Evolutionary conservation across 768 basidiomycete species (phyloP), one percentile per base, ranked within the genome.

Genomic region (Termitomyces bulborhizus): DNA sequence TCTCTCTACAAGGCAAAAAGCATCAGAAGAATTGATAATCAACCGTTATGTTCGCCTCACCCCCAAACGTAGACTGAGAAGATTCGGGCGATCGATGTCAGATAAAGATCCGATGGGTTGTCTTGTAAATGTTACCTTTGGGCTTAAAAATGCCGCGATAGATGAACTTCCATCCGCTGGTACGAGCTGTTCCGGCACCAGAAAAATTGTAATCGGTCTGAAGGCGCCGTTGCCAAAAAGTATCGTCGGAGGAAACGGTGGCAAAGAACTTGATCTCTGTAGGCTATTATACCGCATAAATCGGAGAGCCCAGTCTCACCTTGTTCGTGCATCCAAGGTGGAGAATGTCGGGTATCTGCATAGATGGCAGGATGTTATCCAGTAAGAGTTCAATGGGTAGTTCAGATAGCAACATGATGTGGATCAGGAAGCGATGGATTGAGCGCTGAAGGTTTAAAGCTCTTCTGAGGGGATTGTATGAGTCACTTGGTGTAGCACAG

Each of bases 371-470:
- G 4, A 95, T 57, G 59, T 87, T 79, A 66, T 94, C 91, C 24
- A 90, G 69, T 31, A 93, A 66, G n/a, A 93, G 72, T 67, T 95
- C 92, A 26, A 86, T 66, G 3, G 93, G 92, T 15, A 93, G 62
- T 53, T 83, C 76, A 21, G 74, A 60, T 27, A 88, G 61, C 31
- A 57, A 50, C 13, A 41, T 55, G 21, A 55, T 39, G 2, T 6
- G 26, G n/a, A 18, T 49, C 36, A 37, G 11, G 4, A 16, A 27
- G 26, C 26, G 27, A 9, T 21, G n/a, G 32, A 24, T 24, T 24
- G 13, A 13, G 4, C 12, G 39, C 9, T n/a, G 36, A 16, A 37
- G 15, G 36, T 37, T 16, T 8, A 6, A 13, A 37, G 15, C 36
- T 21, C 21, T 37, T 34, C 12, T 34, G 31, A 32, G 11, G 36